Percentiles rank a stretch among this genome's conserved stretches.
phyloP scores from a whole-genome alignment of 345 rosid genomes.

The Lepidium didymum region DNA sequence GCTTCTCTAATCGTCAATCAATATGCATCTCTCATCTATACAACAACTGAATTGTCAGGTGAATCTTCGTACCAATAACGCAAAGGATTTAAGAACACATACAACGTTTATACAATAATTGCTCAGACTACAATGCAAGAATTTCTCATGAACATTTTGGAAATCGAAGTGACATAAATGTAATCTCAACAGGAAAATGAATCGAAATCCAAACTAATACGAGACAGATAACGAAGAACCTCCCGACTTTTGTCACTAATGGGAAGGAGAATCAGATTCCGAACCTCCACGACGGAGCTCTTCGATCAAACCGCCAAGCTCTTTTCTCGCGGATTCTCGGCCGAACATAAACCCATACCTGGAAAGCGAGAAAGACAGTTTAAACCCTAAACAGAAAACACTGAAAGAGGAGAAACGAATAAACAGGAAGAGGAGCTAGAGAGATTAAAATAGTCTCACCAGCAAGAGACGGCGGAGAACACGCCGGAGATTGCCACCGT shows the following conservation, averaged over 20 bases:
- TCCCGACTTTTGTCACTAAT: conserved; percentile 22
- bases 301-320: conserved; percentile 68
- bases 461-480: conserved; percentile 77
- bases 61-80: neutral
- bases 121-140: neutral
- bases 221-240: neutral
- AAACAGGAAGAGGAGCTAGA: neutral
- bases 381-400: neutral
- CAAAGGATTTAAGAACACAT: neutral
- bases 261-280: conserved; percentile 28
- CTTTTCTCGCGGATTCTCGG: conserved; percentile 82
- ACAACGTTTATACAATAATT: conserved; percentile 10
- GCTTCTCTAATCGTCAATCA: neutral
- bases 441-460: conserved; percentile 30
- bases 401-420: neutral
- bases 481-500: conserved; percentile 67
- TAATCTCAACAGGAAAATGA: neutral
- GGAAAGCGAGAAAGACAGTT: neutral
- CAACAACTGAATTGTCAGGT: neutral
- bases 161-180: neutral
- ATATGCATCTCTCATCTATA: neutral
- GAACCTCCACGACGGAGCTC: conserved; percentile 55
- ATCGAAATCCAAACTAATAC: neutral
- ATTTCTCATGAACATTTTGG: neutral
- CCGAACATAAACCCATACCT: conserved; percentile 98